Base-by-base conservation (phyloP, 2,329 filamentous ascomycete genomes). In the Lecanosticta acicola region DNA sequence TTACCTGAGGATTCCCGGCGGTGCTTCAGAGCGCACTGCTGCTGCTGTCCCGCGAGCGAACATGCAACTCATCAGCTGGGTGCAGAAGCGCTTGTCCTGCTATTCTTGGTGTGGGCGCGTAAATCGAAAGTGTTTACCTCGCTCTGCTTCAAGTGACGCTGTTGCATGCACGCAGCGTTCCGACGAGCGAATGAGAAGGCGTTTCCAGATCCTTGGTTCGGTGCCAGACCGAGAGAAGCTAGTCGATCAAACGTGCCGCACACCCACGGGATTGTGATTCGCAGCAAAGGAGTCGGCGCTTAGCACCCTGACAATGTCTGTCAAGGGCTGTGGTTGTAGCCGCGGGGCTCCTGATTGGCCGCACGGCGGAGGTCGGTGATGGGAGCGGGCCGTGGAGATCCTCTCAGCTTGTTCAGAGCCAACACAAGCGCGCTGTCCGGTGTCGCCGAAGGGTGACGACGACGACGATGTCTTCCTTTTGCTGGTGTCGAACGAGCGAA, bases 61-160 rank as follows among this genome's bases (percentile, higher is more conserved):
- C 56, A 57, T 57, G 49, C 56, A 54, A 49, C 46, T 29, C 7
- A 29, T 5, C 24, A 29, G 24, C 24, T 29, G 24, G 24, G 46
- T 49, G 50, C 53, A 47, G 45, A 51, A 46, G 50, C 50, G 48
- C 46, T 41, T 45, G 40, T 18, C 35, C 44, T 45, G 48, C 55
- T 59, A 60, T 59, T 60, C 52, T 53, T 55, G 58, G 55, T 43
- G 46, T 39, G 50, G 57, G 58, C 58, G 58, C 56, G 53, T 60
- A 60, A 48, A 41, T 46, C 35, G 37, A 45, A 40, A 44, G 44
- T 49, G 46, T 48, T 46, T 43, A 43, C 44, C 34, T 32, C 39
- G 43, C 26, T 29, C 41, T 42, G 41, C 47, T 47, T 43, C 41
- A 41, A 39, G 48, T 47, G 50, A 48, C 39, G 41, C 40, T 49